A percentile compares a stretch with the other conserved stretches of the same genome.
These are phyloP conservation scores for Zangia roseola DNA, from an alignment of 768 basidiomycete genomes.

Conservation along the genomic window DNA sequence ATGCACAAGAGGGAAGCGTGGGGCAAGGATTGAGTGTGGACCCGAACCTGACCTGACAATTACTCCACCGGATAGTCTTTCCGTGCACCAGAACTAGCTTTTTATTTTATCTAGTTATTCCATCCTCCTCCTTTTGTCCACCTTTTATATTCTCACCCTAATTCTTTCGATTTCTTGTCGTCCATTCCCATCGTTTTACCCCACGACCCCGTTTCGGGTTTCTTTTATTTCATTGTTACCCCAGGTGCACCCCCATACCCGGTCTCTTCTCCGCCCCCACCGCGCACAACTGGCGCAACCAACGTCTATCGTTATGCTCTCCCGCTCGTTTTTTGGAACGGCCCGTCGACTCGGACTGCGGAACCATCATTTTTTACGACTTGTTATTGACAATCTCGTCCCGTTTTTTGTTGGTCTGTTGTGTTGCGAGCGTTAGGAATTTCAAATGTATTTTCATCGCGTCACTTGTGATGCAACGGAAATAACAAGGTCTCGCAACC, in stretches of 20 bases:
- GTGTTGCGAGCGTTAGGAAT: conserved; percentile 13
- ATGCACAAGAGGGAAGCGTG: conserved; percentile 8
- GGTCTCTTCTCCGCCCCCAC: conserved; percentile 10
- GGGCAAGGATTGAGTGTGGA: conserved; percentile 17
- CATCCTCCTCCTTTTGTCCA: conserved; percentile 18
- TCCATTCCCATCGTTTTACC: conserved; percentile 20
- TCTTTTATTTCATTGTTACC: conserved; percentile 22
- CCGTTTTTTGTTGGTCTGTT: conserved; percentile 12
- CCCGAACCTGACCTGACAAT: conserved; percentile 14
- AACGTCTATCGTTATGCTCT: conserved; percentile 27
- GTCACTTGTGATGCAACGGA: conserved; percentile 4
- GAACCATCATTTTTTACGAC: conserved; percentile 21
- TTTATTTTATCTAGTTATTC: conserved; percentile 30
- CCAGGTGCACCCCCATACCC: conserved; percentile 25
- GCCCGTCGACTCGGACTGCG: conserved; percentile 12
- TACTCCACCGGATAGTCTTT: conserved; percentile 21
- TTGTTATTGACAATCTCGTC: conserved; percentile 17
- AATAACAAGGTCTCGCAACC: not conserved
- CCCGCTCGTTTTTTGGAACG: conserved; percentile 23
- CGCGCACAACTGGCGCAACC: conserved; percentile 19
- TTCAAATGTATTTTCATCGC: conserved; percentile 21
- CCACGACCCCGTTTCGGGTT: conserved; percentile 12
- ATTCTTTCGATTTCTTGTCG: conserved; percentile 23
- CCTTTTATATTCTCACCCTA: conserved; percentile 24
- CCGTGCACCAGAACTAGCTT: conserved; percentile 18